Conservation (phyloP, 768 basidiomycete genomes). For the Suillus alpinus region DNA sequence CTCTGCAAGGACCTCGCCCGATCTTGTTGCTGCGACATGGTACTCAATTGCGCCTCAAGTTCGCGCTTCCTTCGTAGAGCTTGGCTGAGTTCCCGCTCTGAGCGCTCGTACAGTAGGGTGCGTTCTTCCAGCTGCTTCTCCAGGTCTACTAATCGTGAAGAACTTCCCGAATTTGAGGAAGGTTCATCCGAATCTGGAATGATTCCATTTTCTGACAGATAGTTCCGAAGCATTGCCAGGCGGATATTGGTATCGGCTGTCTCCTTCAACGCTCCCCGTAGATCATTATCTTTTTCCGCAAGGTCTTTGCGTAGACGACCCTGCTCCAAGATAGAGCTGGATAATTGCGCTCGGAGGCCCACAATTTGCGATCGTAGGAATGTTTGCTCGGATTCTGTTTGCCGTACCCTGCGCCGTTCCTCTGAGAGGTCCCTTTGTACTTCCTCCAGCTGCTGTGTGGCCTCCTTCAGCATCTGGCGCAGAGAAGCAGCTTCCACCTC, state of each 20-base stretch:
- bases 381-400: constrained; percentile 63
- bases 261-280: constrained; percentile 63
- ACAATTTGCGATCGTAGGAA: constrained; percentile 70
- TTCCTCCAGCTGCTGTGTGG: constrained; percentile 68
- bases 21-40: constrained; percentile 66
- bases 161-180: constrained; percentile 37
- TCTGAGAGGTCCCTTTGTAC: constrained; percentile 60
- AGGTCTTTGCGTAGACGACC: constrained; percentile 72
- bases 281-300: constrained; percentile 58
- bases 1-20: constrained; percentile 58
- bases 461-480: constrained; percentile 77
- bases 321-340: constrained; percentile 62
- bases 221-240: constrained; percentile 75
- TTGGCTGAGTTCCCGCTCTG: constrained; percentile 73
- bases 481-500: constrained; percentile 76
- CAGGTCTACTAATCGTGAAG: constrained; percentile 62
- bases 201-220: constrained; percentile 87
- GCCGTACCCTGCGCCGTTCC: constrained; percentile 63
- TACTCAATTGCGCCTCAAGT: constrained; percentile 64
- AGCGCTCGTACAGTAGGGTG: constrained; percentile 65
- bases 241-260: constrained; percentile 70
- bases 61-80: constrained; percentile 67
- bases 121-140: constrained; percentile 77
- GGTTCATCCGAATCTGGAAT: constrained; percentile 70
- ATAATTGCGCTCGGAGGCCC: constrained; percentile 71